phyloP scores from a whole-genome alignment of 75 land plant genomes.

The Azolla pinnata region DNA sequence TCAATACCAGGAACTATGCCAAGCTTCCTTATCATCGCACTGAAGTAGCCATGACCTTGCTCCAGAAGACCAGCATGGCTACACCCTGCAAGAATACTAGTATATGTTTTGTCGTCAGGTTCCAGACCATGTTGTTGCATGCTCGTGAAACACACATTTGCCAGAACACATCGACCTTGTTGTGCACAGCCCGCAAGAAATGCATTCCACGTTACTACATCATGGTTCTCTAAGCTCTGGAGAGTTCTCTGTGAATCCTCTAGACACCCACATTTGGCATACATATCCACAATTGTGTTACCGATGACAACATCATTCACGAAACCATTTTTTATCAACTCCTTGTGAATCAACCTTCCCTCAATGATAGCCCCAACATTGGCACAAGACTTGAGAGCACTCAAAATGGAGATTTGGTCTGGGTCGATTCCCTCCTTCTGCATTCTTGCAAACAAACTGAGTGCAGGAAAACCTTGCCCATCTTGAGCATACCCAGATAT shows the following conservation, averaged over 20 bases:
- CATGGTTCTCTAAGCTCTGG: slow-evolving; percentile 5
- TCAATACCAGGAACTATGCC: slow-evolving; percentile 13
- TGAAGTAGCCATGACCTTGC: slow-evolving; percentile 17
- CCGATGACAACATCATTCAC: slow-evolving; percentile 38
- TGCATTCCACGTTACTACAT: slow-evolving; percentile 18
- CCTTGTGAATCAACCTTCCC: slow-evolving; percentile 49
- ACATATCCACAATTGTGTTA: slow-evolving; percentile 48
- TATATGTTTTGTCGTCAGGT: slow-evolving; percentile 27
- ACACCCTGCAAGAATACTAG: slow-evolving; percentile 22
- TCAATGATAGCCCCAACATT: slow-evolving; percentile 24
- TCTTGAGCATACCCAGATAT: slow-evolving; percentile 25
- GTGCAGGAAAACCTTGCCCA: slow-evolving; percentile 11
- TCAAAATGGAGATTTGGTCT: slow-evolving; percentile 38
- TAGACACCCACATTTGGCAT: slow-evolving; percentile 18
- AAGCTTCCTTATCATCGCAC: slow-evolving; percentile 2
- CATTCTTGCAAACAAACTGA: slow-evolving; percentile 16
- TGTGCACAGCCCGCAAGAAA: slow-evolving; percentile 17
- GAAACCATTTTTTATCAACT: slow-evolving; percentile 37
- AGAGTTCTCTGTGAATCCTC: slow-evolving; percentile 12
- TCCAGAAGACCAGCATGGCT: slow-evolving; percentile 23
- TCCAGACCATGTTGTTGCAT: slow-evolving; percentile 11
- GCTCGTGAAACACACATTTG: slow-evolving; percentile 7
- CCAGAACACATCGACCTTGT: slow-evolving; percentile 7
- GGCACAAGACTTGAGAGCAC: slow-evolving; percentile 55
- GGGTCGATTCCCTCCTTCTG: slow-evolving; percentile 14